These are phyloP conservation scores for Rubus idaeus DNA, from an alignment of 306 rosid genomes.

Conservation along the genomic window DNA sequence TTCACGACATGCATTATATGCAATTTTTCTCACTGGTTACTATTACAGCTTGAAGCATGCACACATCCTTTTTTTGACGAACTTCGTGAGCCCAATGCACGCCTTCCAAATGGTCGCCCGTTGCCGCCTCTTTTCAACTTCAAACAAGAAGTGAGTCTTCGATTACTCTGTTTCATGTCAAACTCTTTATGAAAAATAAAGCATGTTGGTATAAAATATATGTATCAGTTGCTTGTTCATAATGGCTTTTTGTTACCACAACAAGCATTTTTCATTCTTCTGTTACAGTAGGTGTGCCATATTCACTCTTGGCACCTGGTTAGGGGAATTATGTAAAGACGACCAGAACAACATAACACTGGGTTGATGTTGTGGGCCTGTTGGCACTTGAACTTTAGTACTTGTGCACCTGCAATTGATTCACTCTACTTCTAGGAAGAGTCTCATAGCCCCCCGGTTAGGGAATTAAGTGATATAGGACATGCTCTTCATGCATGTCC, in stretches of 20 bases:
- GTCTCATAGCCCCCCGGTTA: neutral
- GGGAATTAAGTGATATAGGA: neutral
- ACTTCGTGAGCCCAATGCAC: slow-evolving; percentile 83
- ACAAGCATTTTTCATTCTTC: neutral
- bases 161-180: slow-evolving; percentile 15
- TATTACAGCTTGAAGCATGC: slow-evolving; percentile 87
- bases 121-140: slow-evolving; percentile 88
- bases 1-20: neutral
- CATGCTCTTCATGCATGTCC: neutral
- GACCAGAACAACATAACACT: neutral
- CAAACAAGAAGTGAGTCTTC: slow-evolving; percentile 78
- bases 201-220: neutral
- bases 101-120: slow-evolving; percentile 81
- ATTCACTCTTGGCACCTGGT: neutral
- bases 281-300: neutral
- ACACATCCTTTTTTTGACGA: slow-evolving; percentile 91
- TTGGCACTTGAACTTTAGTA: neutral
- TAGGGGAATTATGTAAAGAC: neutral
- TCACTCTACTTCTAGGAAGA: neutral
- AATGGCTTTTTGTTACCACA: neutral
- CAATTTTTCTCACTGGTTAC: slow-evolving; percentile 20
- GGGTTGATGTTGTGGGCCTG: neutral
- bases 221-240: neutral
- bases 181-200: neutral
- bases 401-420: neutral